Base-by-base conservation (phyloP, 1,139 yeast species). In the Kodamaea derodonti region DNA sequence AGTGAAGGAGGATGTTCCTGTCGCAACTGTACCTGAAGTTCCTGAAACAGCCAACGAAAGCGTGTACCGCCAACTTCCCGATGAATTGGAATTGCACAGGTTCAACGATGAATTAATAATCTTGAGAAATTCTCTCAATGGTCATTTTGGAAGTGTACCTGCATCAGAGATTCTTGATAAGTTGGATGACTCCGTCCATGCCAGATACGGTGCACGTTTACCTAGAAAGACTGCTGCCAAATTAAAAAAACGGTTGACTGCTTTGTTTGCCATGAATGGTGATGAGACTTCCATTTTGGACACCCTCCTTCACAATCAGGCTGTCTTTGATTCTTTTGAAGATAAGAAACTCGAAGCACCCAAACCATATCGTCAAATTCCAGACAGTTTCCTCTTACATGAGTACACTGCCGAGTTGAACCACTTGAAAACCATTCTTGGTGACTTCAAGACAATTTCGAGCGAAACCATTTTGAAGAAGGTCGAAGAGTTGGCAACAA, bases 351-450 rank as follows among this genome's bases (percentile, higher is more conserved):
- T 11, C 7, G 24, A 18, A 10, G 4, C 66, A 66, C 36, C 53
- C 37, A 17, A 12, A 17, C 15, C 22, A 10, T 27, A 27, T n/a
- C 11, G 15, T 9, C 72, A 66, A 37, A 38, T 67, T 7, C 73
- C 74, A 1, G 69, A 64, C 29, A 58, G 57, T 34, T 60, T 66
- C 43, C 36, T 40, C 11, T 47, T 69, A 29, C 65, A 67, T 23
- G 69, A 69, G 27, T 69, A 51, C 38, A 36, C 48, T 14, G 43
- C 45, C 14, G 73, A 68, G 39, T 53, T 69, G 25, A 40, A 41
- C n/a, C 52, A 54, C 27, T 43, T 69, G 20, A 56, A 50, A 33
- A 34, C 40, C 4, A 44, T 45, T n/a, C 37, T 63, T 27, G 56
- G 52, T 9, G 36, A 42, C 3, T 65, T 60, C 42, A 46, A 35